Base-by-base conservation (phyloP, 116 monocot genomes). In the Dioscorea cayenensis region DNA sequence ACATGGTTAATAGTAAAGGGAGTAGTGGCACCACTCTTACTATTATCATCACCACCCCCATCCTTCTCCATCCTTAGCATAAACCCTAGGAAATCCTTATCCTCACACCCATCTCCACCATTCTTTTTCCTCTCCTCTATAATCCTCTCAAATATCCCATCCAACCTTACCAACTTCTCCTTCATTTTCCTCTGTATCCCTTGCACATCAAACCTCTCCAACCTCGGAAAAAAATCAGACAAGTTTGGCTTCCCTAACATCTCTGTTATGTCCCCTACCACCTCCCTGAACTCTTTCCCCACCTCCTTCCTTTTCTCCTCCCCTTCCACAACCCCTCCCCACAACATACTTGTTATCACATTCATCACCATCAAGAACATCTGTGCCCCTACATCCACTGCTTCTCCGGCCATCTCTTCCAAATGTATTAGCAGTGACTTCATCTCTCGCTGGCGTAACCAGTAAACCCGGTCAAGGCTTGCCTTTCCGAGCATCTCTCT, bases 201-300 rank as follows among this genome's bases (percentile, higher is more conserved):
- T 28, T 81, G 81, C 61, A 81, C 36, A 48, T 81, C 81, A 5
- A 77, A 49, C 52, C 51, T n/a, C 35, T 67, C 49, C 36, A 77
- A 20, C 37, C 68, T 29, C 6, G 81, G 81, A 22, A 73, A 73
- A 38, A 77, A 81, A 51, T 81, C 81, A 13, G 81, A 81, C 51
- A 77, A 29, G 67, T 81, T 76, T 35, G 77, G 76, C 14, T 7
- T 16, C 14, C 71, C 76, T 29, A 76, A 9, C 43, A 71, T 27
- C 59, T 19, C 60, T 14, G 48, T 19, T 8, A 59, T 29, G 32
- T 55, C 70, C 18, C 19, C 5, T 29, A 55, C 70, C 58, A 58
- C 27, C 70, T 35, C 65, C 36, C 28, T 50, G 14, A 74, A 70
- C 74, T 79, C 70, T 36, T 17, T n/a, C 22, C 21, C 28, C 18